Evolutionary conservation across 306 rosid species (phyloP).

Genomic region (Medicago truncatula): DNA sequence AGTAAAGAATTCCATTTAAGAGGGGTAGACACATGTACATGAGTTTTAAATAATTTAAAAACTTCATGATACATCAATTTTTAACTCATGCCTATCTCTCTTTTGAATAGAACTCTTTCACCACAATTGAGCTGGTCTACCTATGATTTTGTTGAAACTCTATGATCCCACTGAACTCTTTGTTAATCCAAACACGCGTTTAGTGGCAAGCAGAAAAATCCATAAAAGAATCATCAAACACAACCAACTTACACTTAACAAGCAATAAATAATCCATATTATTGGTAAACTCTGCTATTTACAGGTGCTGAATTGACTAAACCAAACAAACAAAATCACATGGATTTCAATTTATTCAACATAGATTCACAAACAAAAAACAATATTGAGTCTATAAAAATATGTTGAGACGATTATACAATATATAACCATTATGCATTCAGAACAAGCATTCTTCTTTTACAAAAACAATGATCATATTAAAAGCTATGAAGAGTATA

Average conservation of each 20-base stretch:
- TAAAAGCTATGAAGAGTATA: constrained; percentile 42
- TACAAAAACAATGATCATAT: constrained; percentile 52
- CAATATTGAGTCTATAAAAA: constrained; percentile 36
- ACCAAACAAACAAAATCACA: constrained; percentile 27
- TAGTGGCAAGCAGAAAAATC: not conserved
- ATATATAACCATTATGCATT: constrained; percentile 49
- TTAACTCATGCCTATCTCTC: too few species aligned
- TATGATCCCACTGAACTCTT: too few species aligned
- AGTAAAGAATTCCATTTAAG: too few species aligned
- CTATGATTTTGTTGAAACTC: too few species aligned
- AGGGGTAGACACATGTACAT: too few species aligned
- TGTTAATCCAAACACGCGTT: too few species aligned
- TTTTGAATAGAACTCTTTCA: too few species aligned
- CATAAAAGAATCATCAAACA: not conserved
- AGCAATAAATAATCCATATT: not conserved
- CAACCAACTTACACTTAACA: not conserved
- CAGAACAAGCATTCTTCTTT: constrained; percentile 56
- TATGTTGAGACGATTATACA: constrained; percentile 51
- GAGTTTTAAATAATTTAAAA: too few species aligned
- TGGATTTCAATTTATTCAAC: constrained; percentile 47
- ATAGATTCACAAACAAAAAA: constrained; percentile 48
- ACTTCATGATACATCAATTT: too few species aligned
- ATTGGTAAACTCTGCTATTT: not conserved
- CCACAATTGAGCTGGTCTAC: too few species aligned
- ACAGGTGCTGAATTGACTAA: too few species aligned